These are phyloP conservation scores for Skeletonema marinoi DNA, from an alignment of 108 stramenopile species.

Conservation along the genomic window DNA sequence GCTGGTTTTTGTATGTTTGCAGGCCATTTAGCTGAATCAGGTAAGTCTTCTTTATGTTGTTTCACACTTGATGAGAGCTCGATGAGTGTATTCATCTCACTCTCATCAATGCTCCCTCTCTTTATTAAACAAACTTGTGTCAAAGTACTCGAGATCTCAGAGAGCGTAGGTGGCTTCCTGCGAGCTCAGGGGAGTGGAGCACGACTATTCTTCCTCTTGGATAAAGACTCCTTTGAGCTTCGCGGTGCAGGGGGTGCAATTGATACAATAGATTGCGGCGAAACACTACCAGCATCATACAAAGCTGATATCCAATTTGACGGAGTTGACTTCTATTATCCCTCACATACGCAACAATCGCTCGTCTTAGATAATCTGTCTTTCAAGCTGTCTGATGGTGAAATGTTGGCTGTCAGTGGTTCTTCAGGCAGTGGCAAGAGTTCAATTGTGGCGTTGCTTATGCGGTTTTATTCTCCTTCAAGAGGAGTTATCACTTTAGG, in stretches of 20 bases:
- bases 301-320: conserved; percentile 46
- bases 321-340: conserved; percentile 87
- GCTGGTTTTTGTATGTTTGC: conserved; percentile 53
- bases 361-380: conserved; percentile 56
- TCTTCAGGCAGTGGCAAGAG: conserved; percentile 73
- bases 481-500: conserved; percentile 64
- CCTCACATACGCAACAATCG: conserved; percentile 65
- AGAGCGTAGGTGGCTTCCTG: conserved; percentile 31
- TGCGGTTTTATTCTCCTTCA: conserved; percentile 75
- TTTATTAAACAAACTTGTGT: no score
- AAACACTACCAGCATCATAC: conserved; percentile 27
- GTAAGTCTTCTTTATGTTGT: no score
- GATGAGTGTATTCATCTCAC: no score
- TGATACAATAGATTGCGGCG: neutral
- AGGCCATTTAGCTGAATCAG: conserved; percentile 30
- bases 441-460: conserved; percentile 63
- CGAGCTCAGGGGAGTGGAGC: conserved; percentile 48
- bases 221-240: neutral
- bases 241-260: neutral
- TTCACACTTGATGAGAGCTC: no score
- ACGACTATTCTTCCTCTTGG: conserved; percentile 39
- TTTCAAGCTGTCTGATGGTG: conserved; percentile 36
- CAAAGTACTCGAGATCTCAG: conserved; percentile 25
- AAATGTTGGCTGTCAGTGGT: conserved; percentile 71
- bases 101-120: no score